phyloP scores from a whole-genome alignment of 2,329 filamentous ascomycete species.

The Fusarium keratoplasticum region DNA sequence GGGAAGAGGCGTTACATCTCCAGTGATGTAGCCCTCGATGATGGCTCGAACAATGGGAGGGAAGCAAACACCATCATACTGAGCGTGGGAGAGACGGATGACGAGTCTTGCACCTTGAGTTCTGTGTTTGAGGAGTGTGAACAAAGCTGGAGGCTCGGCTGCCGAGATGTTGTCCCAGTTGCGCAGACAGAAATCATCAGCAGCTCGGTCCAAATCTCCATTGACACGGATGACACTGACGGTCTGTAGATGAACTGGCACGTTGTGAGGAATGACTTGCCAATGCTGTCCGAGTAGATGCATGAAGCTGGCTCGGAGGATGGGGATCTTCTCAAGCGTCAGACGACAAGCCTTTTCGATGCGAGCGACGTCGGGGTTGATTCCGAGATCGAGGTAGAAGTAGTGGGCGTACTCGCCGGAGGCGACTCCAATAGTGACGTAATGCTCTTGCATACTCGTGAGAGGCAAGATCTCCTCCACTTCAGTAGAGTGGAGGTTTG shows the following conservation, averaged over 20 bases:
- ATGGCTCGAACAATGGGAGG: slow-evolving; percentile 54
- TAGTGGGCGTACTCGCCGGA: slow-evolving; percentile 36
- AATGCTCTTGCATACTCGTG: slow-evolving; percentile 28
- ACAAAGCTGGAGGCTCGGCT: slow-evolving; percentile 18
- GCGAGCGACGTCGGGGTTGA: slow-evolving; percentile 23
- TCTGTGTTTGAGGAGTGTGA: slow-evolving; percentile 30
- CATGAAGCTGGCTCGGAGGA: slow-evolving; percentile 39
- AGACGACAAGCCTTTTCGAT: slow-evolving; percentile 27
- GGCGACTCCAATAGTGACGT: neutral
- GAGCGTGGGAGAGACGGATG: slow-evolving; percentile 57
- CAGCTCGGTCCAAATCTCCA: slow-evolving; percentile 23
- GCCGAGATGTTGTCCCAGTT: slow-evolving; percentile 3
- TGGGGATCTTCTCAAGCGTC: slow-evolving; percentile 28
- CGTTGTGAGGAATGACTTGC: slow-evolving; percentile 34
- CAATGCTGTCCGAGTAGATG: slow-evolving; percentile 25
- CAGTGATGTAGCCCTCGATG: slow-evolving; percentile 49
- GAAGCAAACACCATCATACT: slow-evolving; percentile 60
- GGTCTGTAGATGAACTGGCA: slow-evolving; percentile 9
- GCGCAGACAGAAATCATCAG: slow-evolving; percentile 12
- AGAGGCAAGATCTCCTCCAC: slow-evolving; percentile 34
- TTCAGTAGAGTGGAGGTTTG: neutral
- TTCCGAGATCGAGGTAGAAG: slow-evolving; percentile 38
- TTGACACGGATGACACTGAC: slow-evolving; percentile 3
- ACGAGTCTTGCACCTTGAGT: slow-evolving; percentile 31
- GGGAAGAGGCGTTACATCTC: slow-evolving; percentile 16